Percentiles rank a stretch among this genome's conserved stretches.
These are phyloP conservation scores for Byssoonygena ceratinophila DNA, from an alignment of 2,329 filamentous ascomycete genomes.

Conservation along the genomic window DNA sequence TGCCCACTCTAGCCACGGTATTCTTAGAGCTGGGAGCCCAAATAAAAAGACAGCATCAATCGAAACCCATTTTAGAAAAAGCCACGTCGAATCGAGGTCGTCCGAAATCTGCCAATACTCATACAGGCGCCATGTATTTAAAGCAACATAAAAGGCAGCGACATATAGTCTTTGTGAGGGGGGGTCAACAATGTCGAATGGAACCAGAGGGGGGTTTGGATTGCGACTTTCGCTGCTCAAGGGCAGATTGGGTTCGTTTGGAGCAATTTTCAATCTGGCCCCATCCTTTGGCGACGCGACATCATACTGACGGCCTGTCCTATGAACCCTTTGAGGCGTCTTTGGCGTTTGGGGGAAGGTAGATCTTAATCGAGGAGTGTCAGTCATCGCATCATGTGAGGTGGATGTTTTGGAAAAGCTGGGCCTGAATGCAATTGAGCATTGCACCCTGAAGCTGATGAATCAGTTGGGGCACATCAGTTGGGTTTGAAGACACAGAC, in stretches of 20 bases:
- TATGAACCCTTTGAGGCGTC: conserved; percentile 21
- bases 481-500: no score
- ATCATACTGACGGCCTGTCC: not conserved
- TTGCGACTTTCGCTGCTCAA: conserved; percentile 11
- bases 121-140: conserved; percentile 76
- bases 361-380: conserved; percentile 71
- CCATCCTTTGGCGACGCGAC: not conserved
- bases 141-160: conserved; percentile 61
- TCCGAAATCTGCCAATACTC: conserved; percentile 74
- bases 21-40: conserved; percentile 71
- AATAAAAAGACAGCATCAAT: conserved; percentile 83
- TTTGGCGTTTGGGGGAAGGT: conserved; percentile 68
- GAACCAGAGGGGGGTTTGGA: conserved; percentile 56
- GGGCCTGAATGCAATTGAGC: not conserved
- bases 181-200: conserved; percentile 70
- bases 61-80: conserved; percentile 87
- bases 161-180: conserved; percentile 86
- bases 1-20: conserved; percentile 93
- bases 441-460: not conserved
- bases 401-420: not conserved
- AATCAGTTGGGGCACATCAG: no score
- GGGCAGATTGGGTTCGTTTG: not conserved
- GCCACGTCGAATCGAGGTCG: conserved; percentile 74
- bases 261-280: not conserved
- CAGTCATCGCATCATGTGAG: conserved; percentile 61